Evolutionary conservation across 805 yeast genomes (phyloP), one percentile per base, ranked within the genome.

Genomic region (Cyberlindnera veronae): DNA sequence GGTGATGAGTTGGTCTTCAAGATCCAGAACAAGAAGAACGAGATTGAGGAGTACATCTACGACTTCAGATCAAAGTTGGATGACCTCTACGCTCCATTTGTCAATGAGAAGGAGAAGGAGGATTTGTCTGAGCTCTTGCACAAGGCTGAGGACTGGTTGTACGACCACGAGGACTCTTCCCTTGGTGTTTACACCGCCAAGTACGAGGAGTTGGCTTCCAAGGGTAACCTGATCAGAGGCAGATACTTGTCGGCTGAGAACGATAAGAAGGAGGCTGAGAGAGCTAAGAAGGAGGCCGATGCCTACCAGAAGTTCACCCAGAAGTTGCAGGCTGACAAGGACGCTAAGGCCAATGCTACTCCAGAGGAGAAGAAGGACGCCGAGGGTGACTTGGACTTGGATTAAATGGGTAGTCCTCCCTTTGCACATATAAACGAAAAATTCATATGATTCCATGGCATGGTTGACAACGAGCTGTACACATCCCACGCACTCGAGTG

Each of bases 11-110:
- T 91, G 57, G 97, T 93, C 52, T 95, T 95, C 53, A 98, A 93
- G 72, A 93, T 98, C 53, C 98, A 93, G 76, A 97, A 93, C 72
- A 88, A 89, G 69, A 93, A 93, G 84, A 93, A 93, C 67, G 93
- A 96, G 51, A 76, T 93, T 48, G 99, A 93, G 76, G 99, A 93
- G 76, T 93, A 93, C 77, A 93, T 93, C 61, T 93, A 93, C 72
- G 95, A 88, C 59, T 80, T 91, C 69, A 85, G 99, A 73, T 95
- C 95, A 65, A 93, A 93, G 74, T 76, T 93, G 61, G 98, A 90
- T 45, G 99, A 89, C 42, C 81, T 81, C 57, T 91, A 91, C 65
- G 76, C 85, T 53, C 81, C 74, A 57, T 93, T 90, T 63, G 96
- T 97, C 43, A 76, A 84, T 53, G 95, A 84, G 45, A 88, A 80